Percentiles rank a stretch among this genome's conserved stretches.
These are phyloP conservation scores for Aureobasidium pullulans DNA, from an alignment of 2,329 filamentous ascomycete genomes.

Conservation along the genomic window DNA sequence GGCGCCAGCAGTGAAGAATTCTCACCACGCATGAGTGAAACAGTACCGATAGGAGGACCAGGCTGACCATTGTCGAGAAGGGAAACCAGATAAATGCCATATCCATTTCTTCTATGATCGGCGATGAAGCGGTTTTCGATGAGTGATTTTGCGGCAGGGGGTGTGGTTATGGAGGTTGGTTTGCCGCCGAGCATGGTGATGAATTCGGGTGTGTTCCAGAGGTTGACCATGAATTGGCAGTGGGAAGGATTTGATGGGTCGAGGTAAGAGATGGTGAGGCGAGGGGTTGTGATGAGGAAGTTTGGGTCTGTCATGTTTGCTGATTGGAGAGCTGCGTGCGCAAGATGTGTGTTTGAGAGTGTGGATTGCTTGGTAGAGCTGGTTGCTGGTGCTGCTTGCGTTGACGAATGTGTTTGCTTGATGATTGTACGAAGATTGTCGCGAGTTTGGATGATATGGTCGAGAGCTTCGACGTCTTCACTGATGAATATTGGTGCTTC, in stretches of 20 bases:
- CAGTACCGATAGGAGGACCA: background rate
- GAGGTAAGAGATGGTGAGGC: background rate
- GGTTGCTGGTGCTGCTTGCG: too few relatives aligned
- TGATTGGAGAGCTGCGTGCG: background rate
- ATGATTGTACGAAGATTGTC: too few relatives aligned
- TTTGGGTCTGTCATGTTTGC: background rate
- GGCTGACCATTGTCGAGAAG: background rate
- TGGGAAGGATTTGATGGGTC: background rate
- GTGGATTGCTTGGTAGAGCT: background rate
- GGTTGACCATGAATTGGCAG: background rate
- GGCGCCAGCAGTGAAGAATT: background rate
- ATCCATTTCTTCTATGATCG: background rate
- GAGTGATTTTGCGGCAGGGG: background rate
- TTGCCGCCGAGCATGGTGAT: background rate
- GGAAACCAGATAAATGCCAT: background rate
- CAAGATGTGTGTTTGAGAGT: background rate
- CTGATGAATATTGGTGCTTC: too few relatives aligned
- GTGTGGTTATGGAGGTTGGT: background rate
- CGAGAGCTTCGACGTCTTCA: too few relatives aligned
- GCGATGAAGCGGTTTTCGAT: background rate
- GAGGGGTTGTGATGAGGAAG: background rate
- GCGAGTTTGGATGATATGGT: too few relatives aligned
- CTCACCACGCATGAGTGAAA: background rate
- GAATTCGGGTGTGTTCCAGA: conserved; percentile 6
- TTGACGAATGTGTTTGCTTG: too few relatives aligned